Evolutionary conservation across 352 stramenopile species (phyloP), one percentile per base, ranked within the genome.

Genomic region (Phytophthora melonis): DNA sequence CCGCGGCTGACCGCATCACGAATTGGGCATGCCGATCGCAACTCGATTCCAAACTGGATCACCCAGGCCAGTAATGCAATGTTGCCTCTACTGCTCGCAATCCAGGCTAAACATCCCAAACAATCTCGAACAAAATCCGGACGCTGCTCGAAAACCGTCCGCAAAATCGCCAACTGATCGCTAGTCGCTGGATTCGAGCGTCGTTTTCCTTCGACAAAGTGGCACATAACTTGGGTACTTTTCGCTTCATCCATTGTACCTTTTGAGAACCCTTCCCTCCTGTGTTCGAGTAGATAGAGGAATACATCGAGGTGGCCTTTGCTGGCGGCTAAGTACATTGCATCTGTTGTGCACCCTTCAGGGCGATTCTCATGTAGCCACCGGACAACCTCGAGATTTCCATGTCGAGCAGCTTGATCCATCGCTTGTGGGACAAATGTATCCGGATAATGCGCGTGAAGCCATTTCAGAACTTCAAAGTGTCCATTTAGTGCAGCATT

Each of bases 11-110:
- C 14, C n/a, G 23, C 50, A 18, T 36, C 10, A 3, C 23, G 23
- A 14, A 57, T 57, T 6, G 50, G 50, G 3, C 0, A 3, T 18
- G 50, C 41, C 13, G 50, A 57, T 0, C 23, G 23, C 50, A 57
- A n/a, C 50, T 57, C 50, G 14, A 57, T 32, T 11, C 50, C 50
- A 41, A 57, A 57, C 23, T 32, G 50, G 7, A n/a, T 57, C 21
- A 57, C 21, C 50, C 50, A 57, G 23, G 39, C 50, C 23, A 57
- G 16, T 11, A 57, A 23, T 34, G 13, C 21, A 13, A 36, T 32
- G 50, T 57, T 32, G 50, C 50, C 23, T 57, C 14, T n/a, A 36
- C 14, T 36, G 11, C 9, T 18, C 9, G 50, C 50, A 21, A n/a
- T 39, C 11, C 18, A 9, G 0, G 50, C 50, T 36, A 57, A n/a